phyloP scores from a whole-genome alignment of 441 rosid species.

The Raphanus hybrid region DNA sequence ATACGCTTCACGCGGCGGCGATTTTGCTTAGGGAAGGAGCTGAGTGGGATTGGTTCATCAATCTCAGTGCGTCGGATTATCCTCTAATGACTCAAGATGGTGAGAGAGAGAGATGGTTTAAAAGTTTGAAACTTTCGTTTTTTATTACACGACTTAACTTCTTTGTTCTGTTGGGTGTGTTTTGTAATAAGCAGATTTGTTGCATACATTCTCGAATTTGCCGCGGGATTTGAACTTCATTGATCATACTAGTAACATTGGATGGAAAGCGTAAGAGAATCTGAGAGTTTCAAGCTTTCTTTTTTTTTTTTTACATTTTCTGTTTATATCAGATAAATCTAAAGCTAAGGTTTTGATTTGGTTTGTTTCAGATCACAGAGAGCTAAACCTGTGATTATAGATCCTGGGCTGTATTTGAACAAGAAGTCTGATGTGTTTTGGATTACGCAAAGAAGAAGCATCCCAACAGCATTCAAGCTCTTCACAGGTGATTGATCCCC shows the following conservation, averaged over 20 bases:
- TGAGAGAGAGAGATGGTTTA: conserved; percentile 31
- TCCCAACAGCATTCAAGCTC: conserved; percentile 94
- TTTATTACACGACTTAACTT: conserved; percentile 11
- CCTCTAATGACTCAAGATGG: conserved; percentile 96
- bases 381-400: conserved; percentile 91
- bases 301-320: background rate
- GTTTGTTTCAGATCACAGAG: conserved; percentile 69
- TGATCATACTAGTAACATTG: conserved; percentile 98
- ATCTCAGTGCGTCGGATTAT: conserved; percentile 93
- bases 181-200: conserved; percentile 63
- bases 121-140: conserved; percentile 7
- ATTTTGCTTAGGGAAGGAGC: conserved; percentile 82
- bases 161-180: conserved; percentile 9
- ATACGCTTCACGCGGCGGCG: conserved; percentile 95
- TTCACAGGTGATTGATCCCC: conserved; percentile 69
- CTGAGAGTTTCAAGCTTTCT: background rate
- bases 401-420: conserved; percentile 87
- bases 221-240: conserved; percentile 96
- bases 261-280: conserved; percentile 97
- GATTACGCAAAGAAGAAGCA: conserved; percentile 91
- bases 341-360: conserved; percentile 6
- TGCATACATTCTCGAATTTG: conserved; percentile 86
- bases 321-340: background rate
- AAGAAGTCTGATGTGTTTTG: conserved; percentile 96
- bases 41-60: conserved; percentile 98